Evolutionary conservation across 2,329 filamentous ascomycete genomes (phyloP).

Genomic region (Ophiostoma ulmi): DNA sequence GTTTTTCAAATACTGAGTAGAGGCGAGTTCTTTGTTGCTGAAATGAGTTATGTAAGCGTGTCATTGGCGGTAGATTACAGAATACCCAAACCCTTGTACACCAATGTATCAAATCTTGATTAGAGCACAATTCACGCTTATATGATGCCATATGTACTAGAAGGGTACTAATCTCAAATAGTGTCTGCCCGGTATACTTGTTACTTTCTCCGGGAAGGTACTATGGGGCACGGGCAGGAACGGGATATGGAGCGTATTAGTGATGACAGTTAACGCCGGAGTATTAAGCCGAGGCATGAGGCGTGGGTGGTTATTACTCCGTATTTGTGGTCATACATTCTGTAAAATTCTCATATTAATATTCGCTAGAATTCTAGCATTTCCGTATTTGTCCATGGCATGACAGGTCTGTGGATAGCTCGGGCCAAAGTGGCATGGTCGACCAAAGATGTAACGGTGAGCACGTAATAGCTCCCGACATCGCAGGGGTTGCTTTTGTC

Average conservation of each 20-base stretch:
- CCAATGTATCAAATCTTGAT: not conserved
- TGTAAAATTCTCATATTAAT: not conserved
- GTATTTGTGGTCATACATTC: not conserved
- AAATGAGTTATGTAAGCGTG: not conserved
- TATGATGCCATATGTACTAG: not conserved
- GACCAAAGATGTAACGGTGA: conserved; percentile 1
- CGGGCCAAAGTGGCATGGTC: not conserved
- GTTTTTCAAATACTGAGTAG: not conserved
- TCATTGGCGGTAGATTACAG: not conserved
- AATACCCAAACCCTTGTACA: not conserved
- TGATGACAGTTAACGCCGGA: not conserved
- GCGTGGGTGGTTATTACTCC: not conserved
- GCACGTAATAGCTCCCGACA: conserved; percentile 6
- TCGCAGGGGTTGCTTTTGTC: not conserved
- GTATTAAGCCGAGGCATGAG: not conserved
- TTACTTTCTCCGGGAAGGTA: not conserved
- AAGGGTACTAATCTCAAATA: not conserved
- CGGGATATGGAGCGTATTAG: not conserved
- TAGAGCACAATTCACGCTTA: not conserved
- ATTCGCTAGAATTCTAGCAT: not conserved
- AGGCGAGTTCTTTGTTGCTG: not conserved
- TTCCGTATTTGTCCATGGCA: not conserved
- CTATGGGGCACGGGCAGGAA: not conserved
- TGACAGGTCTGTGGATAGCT: not conserved
- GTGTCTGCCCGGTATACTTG: not conserved